Percentiles rank a stretch among this genome's conserved stretches.
These are phyloP conservation scores for Halocafeteria seosinensis DNA, from an alignment of 108 stramenopile genomes.

Conservation along the genomic window DNA sequence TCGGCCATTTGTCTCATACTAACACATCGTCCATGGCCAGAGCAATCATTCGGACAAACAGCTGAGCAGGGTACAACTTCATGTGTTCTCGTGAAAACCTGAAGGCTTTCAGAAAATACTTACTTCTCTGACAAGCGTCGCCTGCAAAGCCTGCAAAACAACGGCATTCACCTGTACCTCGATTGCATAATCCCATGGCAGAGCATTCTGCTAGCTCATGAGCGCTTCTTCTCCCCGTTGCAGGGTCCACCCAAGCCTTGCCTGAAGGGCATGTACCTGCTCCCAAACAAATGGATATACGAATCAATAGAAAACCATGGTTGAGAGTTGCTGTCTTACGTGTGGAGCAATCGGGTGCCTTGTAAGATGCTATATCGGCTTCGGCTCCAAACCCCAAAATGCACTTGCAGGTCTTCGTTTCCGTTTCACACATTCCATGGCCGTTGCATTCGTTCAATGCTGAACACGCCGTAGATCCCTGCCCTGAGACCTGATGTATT, in stretches of 20 bases:
- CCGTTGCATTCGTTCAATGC: not conserved
- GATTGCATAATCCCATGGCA: slow-evolving; percentile 46
- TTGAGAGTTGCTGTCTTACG: not conserved
- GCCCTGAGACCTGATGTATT: too few relatives aligned
- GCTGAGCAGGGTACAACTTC: too few relatives aligned
- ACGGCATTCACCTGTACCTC: slow-evolving; percentile 34
- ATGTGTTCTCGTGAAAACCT: too few relatives aligned
- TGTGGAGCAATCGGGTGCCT: not conserved
- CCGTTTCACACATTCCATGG: not conserved
- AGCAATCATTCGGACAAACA: slow-evolving; percentile 41
- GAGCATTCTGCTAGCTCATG: slow-evolving; percentile 45
- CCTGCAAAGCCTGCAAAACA: slow-evolving; percentile 55
- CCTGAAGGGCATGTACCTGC: slow-evolving; percentile 32
- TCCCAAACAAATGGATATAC: not conserved
- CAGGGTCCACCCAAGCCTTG: slow-evolving; percentile 33
- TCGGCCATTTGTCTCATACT: slow-evolving; percentile 26
- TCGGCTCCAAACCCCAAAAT: not conserved
- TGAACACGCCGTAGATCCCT: too few relatives aligned
- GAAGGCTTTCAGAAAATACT: too few relatives aligned
- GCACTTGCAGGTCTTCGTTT: not conserved
- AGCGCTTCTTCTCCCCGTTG: slow-evolving; percentile 22
- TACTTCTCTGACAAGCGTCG: slow-evolving; percentile 48
- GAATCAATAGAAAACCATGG: not conserved
- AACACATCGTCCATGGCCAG: slow-evolving; percentile 35
- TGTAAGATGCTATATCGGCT: not conserved